Evolutionary conservation across 164 flowering plant genomes (phyloP).

Genomic region (Amborella trichopoda): DNA sequence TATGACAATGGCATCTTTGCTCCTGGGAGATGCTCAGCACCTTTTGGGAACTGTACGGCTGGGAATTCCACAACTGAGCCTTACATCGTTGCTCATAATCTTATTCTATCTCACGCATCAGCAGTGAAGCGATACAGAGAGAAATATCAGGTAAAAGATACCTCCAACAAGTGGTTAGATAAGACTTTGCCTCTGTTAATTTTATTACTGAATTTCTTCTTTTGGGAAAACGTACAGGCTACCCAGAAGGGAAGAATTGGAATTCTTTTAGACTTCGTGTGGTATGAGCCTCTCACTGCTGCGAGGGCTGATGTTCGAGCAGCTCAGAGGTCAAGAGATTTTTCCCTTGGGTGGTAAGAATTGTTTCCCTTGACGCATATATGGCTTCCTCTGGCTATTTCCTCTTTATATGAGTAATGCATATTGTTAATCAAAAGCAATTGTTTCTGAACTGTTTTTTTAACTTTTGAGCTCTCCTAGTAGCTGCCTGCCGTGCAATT

Average conservation of each 20-base stretch:
- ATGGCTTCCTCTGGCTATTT: no score
- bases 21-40: conserved; percentile 60
- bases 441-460: no score
- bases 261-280: conserved; percentile 59
- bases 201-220: no score
- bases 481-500: no score
- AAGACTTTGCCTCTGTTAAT: not conserved
- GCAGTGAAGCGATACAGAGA: conserved; percentile 55
- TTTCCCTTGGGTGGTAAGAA: conserved; percentile 65
- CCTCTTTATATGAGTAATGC: no score
- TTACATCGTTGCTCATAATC: conserved; percentile 54
- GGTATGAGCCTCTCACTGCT: conserved; percentile 67
- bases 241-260: conserved; percentile 62
- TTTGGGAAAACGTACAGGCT: no score
- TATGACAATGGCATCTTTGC: conserved; percentile 56
- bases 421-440: no score
- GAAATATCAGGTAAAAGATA: conserved; percentile 35
- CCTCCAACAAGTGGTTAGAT: no score
- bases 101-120: conserved; percentile 53
- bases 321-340: conserved; percentile 70
- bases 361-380: no score
- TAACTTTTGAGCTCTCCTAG: no score
- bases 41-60: conserved; percentile 45
- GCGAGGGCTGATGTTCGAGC: conserved; percentile 41
- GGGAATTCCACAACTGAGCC: conserved; percentile 74